Conservation (phyloP, 1,284 basidiomycete species). For the Puccinia hordei region DNA sequence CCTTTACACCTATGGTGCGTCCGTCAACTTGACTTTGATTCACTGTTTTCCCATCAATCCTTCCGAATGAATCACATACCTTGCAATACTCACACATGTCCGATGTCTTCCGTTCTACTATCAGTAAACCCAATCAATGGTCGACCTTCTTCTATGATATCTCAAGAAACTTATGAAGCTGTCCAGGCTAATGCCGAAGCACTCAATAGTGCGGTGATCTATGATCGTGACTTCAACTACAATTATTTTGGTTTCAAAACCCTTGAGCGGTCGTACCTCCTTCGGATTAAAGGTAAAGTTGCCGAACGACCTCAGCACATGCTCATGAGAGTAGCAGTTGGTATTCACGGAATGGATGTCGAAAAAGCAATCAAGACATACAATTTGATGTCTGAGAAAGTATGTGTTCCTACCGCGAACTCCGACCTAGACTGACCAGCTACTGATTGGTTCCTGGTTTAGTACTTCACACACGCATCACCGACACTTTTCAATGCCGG, state of each 20-base stretch:
- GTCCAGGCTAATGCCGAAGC: conserved; percentile 79
- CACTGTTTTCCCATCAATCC: not conserved
- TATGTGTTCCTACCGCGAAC: conserved; percentile 10
- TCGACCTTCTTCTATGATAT: conserved; percentile 81
- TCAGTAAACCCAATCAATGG: conserved; percentile 95
- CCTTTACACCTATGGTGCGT: conserved; percentile 80
- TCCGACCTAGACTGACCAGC: not conserved
- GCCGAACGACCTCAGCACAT: conserved; percentile 98
- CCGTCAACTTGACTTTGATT: not conserved
- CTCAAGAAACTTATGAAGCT: conserved; percentile 79
- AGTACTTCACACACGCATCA: conserved; percentile 88
- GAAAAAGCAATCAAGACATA: conserved; percentile 86
- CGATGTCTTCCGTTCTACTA: too few relatives aligned
- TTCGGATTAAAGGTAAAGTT: conserved; percentile 89
- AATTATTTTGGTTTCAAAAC: conserved; percentile 98
- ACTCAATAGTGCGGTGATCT: conserved; percentile 93
- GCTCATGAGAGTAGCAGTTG: conserved; percentile 99
- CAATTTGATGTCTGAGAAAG: conserved; percentile 83
- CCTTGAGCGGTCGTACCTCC: conserved; percentile 93
- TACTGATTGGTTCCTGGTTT: conserved; percentile 4
- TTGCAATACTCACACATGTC: not conserved
- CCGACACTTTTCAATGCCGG: conserved; percentile 99
- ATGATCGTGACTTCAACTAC: conserved; percentile 97
- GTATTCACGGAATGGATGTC: conserved; percentile 88
- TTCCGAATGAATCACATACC: not conserved